These are phyloP conservation scores for Backusella morwellensis DNA, from an alignment of 192 early-diverging fungal species.

Conservation along the genomic window DNA sequence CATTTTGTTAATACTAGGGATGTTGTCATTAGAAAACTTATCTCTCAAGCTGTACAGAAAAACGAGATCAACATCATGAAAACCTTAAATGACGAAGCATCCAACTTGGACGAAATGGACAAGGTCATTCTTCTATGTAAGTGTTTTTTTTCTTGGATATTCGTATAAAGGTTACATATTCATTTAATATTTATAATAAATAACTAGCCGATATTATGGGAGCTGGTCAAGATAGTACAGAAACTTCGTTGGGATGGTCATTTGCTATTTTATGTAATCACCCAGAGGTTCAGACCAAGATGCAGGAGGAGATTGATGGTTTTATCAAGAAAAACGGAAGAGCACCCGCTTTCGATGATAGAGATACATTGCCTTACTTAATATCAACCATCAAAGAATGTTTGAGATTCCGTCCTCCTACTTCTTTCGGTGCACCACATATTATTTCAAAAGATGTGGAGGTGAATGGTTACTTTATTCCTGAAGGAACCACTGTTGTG, in stretches of 20 bases:
- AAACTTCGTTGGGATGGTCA: constrained; percentile 13
- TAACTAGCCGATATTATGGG: constrained; percentile 7
- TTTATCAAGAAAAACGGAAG: background rate
- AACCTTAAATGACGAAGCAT: background rate
- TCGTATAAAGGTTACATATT: background rate
- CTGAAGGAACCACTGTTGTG: constrained; percentile 46
- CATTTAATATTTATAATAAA: background rate
- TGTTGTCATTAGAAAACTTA: background rate
- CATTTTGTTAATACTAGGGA: background rate
- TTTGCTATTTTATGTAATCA: constrained; percentile 9
- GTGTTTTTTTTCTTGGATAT: background rate
- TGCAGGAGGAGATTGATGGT: constrained; percentile 13
- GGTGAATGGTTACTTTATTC: constrained; percentile 45
- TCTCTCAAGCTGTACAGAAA: background rate
- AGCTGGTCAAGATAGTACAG: constrained; percentile 9
- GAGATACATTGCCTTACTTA: constrained; percentile 8
- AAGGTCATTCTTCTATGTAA: background rate
- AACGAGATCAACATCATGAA: background rate
- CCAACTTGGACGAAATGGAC: background rate
- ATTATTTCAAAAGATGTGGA: constrained; percentile 12
- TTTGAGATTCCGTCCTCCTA: constrained; percentile 14
- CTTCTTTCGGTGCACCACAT: constrained; percentile 20
- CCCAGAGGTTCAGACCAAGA: constrained; percentile 16
- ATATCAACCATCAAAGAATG: constrained; percentile 16
- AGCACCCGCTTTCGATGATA: background rate